Evolutionary conservation across 2,329 filamentous ascomycete genomes (phyloP).

Genomic region (Pleurostoma richardsiae): DNA sequence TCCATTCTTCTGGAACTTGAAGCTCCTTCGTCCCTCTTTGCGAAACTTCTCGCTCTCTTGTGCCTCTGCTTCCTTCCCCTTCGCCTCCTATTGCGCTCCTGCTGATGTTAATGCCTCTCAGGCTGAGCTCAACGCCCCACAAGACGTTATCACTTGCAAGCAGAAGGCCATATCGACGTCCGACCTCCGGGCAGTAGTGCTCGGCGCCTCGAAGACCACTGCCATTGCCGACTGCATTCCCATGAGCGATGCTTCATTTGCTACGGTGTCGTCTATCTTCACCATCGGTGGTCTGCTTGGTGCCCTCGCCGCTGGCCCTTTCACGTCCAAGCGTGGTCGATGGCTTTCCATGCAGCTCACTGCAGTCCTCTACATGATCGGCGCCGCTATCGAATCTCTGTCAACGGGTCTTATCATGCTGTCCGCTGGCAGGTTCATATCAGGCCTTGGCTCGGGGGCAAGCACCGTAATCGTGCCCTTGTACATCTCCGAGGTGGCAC

Average conservation of each 20-base stretch:
- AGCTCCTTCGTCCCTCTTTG: conserved; percentile 8
- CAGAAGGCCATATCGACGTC: conserved; percentile 37
- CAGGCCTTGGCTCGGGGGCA: conserved; percentile 80
- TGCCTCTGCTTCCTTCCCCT: conserved; percentile 1
- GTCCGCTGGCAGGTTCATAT: conserved; percentile 69
- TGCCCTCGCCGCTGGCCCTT: conserved; percentile 71
- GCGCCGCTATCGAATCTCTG: conserved; percentile 70
- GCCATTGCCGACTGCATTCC: conserved; percentile 73
- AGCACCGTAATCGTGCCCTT: conserved; percentile 90
- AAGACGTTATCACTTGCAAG: conserved; percentile 87
- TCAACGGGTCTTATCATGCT: conserved; percentile 64
- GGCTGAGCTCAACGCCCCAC: conserved; percentile 93
- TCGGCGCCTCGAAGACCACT: conserved; percentile 19
- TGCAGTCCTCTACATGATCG: conserved; percentile 69
- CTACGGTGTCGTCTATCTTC: conserved; percentile 83
- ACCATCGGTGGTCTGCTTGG: conserved; percentile 84
- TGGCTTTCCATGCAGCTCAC: conserved; percentile 72
- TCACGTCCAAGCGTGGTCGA: conserved; percentile 74
- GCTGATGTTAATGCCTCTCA: conserved; percentile 23
- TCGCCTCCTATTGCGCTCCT: neutral
- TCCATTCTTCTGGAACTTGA: neutral
- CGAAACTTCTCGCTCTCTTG: neutral
- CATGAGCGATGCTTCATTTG: conserved; percentile 79
- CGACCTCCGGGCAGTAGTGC: conserved; percentile 12
- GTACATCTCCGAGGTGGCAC: conserved; percentile 89